phyloP scores from a whole-genome alignment of 192 early-diverging fungal genomes.

The Linnemannia elongata region DNA sequence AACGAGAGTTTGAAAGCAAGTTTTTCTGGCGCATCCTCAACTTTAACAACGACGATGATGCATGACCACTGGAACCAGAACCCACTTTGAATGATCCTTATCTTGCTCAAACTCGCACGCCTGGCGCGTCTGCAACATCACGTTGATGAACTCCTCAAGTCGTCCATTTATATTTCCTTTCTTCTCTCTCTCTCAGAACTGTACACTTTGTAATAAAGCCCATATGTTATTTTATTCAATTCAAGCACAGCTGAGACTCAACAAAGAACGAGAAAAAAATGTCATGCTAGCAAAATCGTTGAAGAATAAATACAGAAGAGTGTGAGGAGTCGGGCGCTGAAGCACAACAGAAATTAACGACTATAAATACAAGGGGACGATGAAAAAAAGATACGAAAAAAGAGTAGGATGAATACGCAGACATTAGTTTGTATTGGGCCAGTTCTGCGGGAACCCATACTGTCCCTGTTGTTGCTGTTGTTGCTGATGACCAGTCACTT shows the following conservation, averaged over 20 bases:
- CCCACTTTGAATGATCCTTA: too few species aligned
- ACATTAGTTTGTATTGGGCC: neutral
- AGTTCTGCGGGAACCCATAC: neutral
- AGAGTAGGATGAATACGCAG: neutral
- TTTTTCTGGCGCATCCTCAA: constrained; percentile 46
- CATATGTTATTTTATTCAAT: neutral
- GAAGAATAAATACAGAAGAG: neutral
- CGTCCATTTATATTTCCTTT: neutral
- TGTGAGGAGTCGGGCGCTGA: too few species aligned
- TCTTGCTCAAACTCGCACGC: too few species aligned
- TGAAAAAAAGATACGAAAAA: neutral
- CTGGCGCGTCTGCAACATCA: too few species aligned
- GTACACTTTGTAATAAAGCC: neutral
- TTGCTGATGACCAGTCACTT: constrained; percentile 11
- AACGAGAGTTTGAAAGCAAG: constrained; percentile 35
- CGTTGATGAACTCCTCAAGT: neutral
- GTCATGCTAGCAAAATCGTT: neutral
- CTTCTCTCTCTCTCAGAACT: neutral
- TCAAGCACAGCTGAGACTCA: neutral
- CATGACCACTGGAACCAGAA: neutral
- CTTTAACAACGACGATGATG: constrained; percentile 32
- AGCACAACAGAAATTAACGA: neutral
- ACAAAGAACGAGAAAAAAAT: neutral
- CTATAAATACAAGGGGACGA: neutral
- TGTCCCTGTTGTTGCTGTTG: constrained; percentile 27